Evolutionary conservation across 306 rosid species (phyloP).

Genomic region (Inga leiocalycina): DNA sequence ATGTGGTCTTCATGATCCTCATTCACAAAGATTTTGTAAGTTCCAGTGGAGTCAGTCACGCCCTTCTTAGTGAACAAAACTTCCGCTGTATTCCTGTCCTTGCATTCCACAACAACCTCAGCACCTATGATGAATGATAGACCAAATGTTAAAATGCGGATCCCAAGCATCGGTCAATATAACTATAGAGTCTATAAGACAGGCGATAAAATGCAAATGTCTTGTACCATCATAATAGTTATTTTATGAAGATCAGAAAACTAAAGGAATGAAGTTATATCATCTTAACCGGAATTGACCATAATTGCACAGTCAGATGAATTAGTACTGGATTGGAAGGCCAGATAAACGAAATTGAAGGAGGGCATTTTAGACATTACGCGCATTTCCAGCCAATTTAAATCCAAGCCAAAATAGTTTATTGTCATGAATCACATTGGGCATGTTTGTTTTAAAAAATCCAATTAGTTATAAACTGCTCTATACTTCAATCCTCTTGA

Average conservation of each 20-base stretch:
- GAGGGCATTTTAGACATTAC: not conserved
- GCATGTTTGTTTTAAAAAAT: no score
- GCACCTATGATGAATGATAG: slow-evolving; percentile 55
- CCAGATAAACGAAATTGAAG: not conserved
- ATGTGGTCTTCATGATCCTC: slow-evolving; percentile 75
- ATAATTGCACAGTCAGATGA: not conserved
- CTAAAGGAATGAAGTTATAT: not conserved
- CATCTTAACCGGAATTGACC: not conserved
- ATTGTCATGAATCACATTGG: not conserved
- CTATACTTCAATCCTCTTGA: no score
- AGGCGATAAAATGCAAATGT: not conserved
- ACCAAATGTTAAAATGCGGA: not conserved
- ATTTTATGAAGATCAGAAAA: not conserved
- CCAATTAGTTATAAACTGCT: no score
- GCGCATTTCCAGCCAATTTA: not conserved
- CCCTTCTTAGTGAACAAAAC: slow-evolving; percentile 58
- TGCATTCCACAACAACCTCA: slow-evolving; percentile 77
- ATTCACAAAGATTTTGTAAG: slow-evolving; percentile 47
- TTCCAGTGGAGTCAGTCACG: slow-evolving; percentile 59
- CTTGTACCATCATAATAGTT: not conserved
- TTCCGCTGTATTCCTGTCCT: slow-evolving; percentile 38
- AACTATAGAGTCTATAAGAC: not conserved
- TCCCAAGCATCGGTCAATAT: not conserved
- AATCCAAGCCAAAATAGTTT: not conserved
- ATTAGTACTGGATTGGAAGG: not conserved